Base-by-base conservation (phyloP, 257 asterid genomes). In the Mentha longifolia region DNA sequence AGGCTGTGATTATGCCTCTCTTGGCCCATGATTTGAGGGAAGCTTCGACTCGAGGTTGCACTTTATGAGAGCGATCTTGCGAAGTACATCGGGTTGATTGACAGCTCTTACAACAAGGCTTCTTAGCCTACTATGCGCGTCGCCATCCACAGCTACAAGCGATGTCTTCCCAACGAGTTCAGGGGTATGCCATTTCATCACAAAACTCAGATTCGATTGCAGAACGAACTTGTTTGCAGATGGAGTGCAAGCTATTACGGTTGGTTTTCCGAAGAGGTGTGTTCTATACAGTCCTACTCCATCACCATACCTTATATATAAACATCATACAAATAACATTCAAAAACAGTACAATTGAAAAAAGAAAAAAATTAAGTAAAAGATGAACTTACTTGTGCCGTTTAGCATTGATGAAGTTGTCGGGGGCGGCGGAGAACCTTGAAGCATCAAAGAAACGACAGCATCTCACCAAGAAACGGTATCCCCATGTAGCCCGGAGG, bases 11-110 rank as follows among this genome's bases (percentile, higher is more conserved):
- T 80, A 81, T 67, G 42, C 91, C 87, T 17, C 43, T 64, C 0
- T 65, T 58, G 0, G 82, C 72, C 94, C 90, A 83, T 14, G 72
- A 74, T 22, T 77, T 19, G 42, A 87, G 88, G 31, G 86, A 80
- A 55, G 79, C 16, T 9, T 9, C 19, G 15, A 88, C 7, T 0
- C 85, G 76, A 12, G 88, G 89, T 33, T 88, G 95, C 55, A 88
- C 81, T n/a, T n/a, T 73, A 79, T 76, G 67, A 72, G 74, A 30
- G 89, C 68, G 49, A 88, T 82, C 67, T 67, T 67, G 3, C 82
- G 88, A 41, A 88, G 91, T 11, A 89, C 76, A 55, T 82, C 83
- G 0, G 95, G 91, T 16, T 80, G 88, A 67, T 85, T 88, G 35
- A 81, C 51, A 54, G 85, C 85, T 73, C 77, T 79, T 2, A 82